Evolutionary conservation across 139 green algal species (phyloP), one percentile per base, ranked within the genome.

Genomic region (Chlamydomonas sp.): DNA sequence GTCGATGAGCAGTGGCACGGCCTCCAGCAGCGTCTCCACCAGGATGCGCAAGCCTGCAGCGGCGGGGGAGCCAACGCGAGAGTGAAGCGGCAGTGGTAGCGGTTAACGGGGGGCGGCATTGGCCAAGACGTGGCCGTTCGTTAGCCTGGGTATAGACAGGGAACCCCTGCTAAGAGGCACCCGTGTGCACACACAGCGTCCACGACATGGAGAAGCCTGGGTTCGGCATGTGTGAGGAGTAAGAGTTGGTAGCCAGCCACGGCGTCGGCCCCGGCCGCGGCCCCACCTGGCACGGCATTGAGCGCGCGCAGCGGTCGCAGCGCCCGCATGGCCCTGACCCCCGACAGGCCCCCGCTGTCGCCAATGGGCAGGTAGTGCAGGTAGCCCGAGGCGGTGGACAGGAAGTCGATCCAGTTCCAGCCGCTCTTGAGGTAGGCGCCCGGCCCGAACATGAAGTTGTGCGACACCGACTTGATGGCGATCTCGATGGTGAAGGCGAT

Each of bases 1-100:
- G 80, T 95, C 89, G 2, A 93, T 10, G 71, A 95, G 86, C 67
- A 93, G 92, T 63, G 92, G 92, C 8, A 95, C 82, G 57, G 87
- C 86, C 15, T 84, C 83, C 31, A 95, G 76, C 62, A 95, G 85
- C 64, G 92, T 94, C 60, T 75, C 85, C n/a, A 95, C 91, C 62
- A 95, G 86, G 73, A 88, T 74, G 14, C 66, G 66, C 66, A 91
- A 77, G n/a, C 92, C 83, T 88, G 75, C 15, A 31, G 20, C 78
- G 31, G 31, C 31, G 31, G 31, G 31, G 31, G 31, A 49, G 31
- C 31, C 31, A 49, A 49, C 31, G 31, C 31, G 31, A 49, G 31
- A 49, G 31, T 49, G 31, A 49, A 49, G 31, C 31, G 31, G 31
- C 31, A 49, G 31, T 49, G 31, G 31, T 49, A 49, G 31, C 31